A percentile compares a stretch with the other conserved stretches of the same genome.
These are phyloP conservation scores for Fragilaria crotonensis DNA, from an alignment of 108 stramenopile species.

Conservation along the genomic window DNA sequence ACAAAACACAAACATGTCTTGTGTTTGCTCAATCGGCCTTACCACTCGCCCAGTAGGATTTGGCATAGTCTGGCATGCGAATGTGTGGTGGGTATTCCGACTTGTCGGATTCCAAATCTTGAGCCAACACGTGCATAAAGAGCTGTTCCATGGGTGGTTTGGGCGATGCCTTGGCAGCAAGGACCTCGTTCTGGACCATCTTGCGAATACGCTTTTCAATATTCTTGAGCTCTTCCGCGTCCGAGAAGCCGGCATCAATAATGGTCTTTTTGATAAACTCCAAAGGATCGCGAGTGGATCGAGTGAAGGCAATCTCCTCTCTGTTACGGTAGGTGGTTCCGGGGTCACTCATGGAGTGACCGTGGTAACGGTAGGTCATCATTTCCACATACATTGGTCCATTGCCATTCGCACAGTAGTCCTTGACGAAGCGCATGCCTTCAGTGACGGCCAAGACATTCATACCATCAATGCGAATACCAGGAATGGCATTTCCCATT, in stretches of 20 bases:
- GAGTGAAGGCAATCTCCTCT: conserved; percentile 96
- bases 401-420: conserved; percentile 88
- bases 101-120: conserved; percentile 39
- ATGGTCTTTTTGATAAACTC: conserved; percentile 95
- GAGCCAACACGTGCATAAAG: conserved; percentile 57
- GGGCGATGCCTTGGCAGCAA: conserved; percentile 79
- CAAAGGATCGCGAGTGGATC: conserved; percentile 94
- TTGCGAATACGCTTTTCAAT: conserved; percentile 94
- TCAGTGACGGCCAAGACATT: conserved; percentile 96
- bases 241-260: conserved; percentile 81
- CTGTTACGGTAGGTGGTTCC: conserved; percentile 99
- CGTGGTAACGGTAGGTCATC: conserved; percentile 99
- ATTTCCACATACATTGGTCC: conserved; percentile 99
- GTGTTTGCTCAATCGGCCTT: too few species aligned
- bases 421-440: conserved; percentile 94
- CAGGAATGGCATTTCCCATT: conserved; percentile 99
- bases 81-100: conserved; percentile 69
- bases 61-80: conserved; percentile 84
- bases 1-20: too few species aligned
- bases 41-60: conserved; percentile 51
- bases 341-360: conserved; percentile 99
- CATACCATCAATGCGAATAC: conserved; percentile 97
- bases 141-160: conserved; percentile 41
- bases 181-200: conserved; percentile 83
- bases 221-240: conserved; percentile 92